Evolutionary conservation across 202 grass and related monocot species (phyloP).

Genomic region (Panicum hallii): DNA sequence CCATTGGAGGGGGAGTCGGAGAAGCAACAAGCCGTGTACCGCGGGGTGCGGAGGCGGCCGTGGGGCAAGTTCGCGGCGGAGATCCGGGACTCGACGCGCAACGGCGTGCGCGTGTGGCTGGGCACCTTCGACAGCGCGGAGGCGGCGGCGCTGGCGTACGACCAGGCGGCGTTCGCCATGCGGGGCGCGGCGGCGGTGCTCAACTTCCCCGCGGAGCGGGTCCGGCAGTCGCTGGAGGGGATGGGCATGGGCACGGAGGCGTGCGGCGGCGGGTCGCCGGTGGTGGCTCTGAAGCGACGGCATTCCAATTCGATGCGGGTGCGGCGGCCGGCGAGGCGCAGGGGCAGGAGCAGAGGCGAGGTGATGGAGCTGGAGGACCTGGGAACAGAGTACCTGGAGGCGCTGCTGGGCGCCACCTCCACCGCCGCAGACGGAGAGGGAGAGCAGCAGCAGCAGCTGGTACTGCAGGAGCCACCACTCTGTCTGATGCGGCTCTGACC

Average conservation of each 20-base stretch:
- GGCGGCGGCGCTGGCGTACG: slow-evolving; percentile 67
- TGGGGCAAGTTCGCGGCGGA: slow-evolving; percentile 88
- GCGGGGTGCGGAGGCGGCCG: slow-evolving; percentile 66
- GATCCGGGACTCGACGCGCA: slow-evolving; percentile 73
- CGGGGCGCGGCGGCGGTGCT: slow-evolving; percentile 55
- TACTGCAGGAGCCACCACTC: slow-evolving; percentile 43
- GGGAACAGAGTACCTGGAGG: slow-evolving; percentile 67
- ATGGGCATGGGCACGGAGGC: slow-evolving; percentile 22
- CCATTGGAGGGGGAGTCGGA: no score
- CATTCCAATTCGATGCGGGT: slow-evolving; percentile 73
- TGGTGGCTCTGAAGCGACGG: slow-evolving; percentile 69
- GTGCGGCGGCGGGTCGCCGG: slow-evolving; percentile 43
- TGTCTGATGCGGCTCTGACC: slow-evolving; percentile 11
- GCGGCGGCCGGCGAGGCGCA: slow-evolving; percentile 25
- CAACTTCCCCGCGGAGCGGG: slow-evolving; percentile 68
- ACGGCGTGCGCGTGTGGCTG: slow-evolving; percentile 71
- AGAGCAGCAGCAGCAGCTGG: not conserved
- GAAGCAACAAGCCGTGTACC: not conserved
- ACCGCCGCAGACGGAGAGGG: not conserved
- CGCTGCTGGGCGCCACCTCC: slow-evolving; percentile 44
- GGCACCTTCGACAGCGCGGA: slow-evolving; percentile 73
- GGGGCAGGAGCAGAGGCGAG: not conserved
- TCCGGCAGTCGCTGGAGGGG: slow-evolving; percentile 55
- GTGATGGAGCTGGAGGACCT: slow-evolving; percentile 83
- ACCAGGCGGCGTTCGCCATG: slow-evolving; percentile 75